phyloP scores from a whole-genome alignment of 345 rosid species.

The Clarkia xantiana region DNA sequence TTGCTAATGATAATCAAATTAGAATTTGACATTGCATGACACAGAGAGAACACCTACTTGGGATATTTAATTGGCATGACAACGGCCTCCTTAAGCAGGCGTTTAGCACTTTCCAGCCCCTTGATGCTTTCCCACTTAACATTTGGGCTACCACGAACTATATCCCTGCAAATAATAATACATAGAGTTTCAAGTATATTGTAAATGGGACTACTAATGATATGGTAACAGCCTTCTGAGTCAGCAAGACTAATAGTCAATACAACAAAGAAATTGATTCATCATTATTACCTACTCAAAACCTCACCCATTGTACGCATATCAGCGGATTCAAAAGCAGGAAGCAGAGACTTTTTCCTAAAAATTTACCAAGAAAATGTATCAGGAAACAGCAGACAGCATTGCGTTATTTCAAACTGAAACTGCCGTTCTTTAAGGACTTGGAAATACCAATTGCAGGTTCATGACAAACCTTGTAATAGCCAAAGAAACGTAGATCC shows the following conservation, averaged over 20 bases:
- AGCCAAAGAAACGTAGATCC: neutral
- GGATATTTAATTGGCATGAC: conserved; percentile 99
- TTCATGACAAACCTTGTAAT: neutral
- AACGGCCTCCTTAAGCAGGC: conserved; percentile 90
- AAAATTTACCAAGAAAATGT: conserved; percentile 3
- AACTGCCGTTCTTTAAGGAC: neutral
- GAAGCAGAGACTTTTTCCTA: conserved; percentile 79
- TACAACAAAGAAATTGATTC: neutral
- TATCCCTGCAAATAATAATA: conserved; percentile 44
- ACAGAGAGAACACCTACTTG: conserved; percentile 35
- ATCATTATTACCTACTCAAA: conserved; percentile 49
- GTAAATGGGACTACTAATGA: neutral
- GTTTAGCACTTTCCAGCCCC: conserved; percentile 79
- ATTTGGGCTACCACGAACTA: conserved; percentile 84
- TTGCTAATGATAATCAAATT: too few species aligned
- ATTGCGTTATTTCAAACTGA: neutral
- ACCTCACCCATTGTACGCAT: conserved; percentile 75
- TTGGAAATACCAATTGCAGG: neutral
- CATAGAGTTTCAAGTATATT: neutral
- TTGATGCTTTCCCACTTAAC: conserved; percentile 92
- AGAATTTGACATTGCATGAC: too few species aligned
- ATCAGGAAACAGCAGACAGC: neutral
- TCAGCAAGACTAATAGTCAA: neutral
- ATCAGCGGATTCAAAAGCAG: conserved; percentile 81
- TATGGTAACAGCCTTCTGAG: neutral